Evolutionary conservation across 495 filamentous ascomycete genomes (phyloP), one percentile per base, ranked within the genome.

Genomic region (Hypoxylon trugodes): DNA sequence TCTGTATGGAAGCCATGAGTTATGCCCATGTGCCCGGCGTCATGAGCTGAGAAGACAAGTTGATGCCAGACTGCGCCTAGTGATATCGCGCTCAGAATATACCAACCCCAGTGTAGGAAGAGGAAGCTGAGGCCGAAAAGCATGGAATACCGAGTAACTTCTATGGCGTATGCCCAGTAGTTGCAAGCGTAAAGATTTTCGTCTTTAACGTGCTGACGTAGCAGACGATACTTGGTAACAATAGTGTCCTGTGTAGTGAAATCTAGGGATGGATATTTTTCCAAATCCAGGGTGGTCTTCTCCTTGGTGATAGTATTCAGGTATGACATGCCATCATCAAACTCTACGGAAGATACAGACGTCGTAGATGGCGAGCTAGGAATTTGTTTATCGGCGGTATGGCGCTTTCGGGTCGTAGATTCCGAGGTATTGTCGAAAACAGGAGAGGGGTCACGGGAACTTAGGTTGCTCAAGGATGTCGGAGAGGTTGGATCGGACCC

Each of bases 21-120:
- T 61, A 98, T 97, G 57, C 90, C 95, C 90, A 97, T 96, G 74
- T 98, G 95, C 4, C 93, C 93, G 32, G 95, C 92, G 82, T 98
- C 95, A 79, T 98, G 95, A 62, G 92, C 95, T 4, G 89, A 88
- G 76, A 98, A 98, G 37, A 95, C 90, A 24, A 97, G 84, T 70
- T 98, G 95, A 69, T 98, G 95, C 95, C 95, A 98, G 69, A 97
- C 85, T 41, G 84, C 80, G 15, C 94, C 95, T 36, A 98, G 79
- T 68, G 86, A 94, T 53, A 92, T 77, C 4, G 86, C 93, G 36
- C 89, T 91, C 2, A 78, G 77, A 22, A 75, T 82, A 72, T 92
- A 98, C 90, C 91, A 96, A 10, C 84, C 84, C 70, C 77, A 78
- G 3, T 74, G 82, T 3, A 98, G 80, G 59, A 87, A 87, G n/a